Conservation (phyloP, 495 filamentous ascomycete genomes). For the Neurospora sp. region DNA sequence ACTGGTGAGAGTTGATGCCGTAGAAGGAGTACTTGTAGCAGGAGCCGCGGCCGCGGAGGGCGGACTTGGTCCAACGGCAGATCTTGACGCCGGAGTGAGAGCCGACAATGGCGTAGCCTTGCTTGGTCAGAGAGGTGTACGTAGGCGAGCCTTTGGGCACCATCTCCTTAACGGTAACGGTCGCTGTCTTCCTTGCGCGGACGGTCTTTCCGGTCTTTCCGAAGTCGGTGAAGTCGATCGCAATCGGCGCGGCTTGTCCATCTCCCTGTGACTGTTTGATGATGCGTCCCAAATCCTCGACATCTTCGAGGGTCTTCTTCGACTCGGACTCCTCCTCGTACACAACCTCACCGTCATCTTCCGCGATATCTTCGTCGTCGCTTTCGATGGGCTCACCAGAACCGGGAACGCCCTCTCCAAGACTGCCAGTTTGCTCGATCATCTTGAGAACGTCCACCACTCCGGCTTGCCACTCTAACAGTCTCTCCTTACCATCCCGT, state of each 20-base stretch:
- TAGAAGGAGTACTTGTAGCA: conserved; percentile 98
- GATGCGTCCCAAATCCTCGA: conserved; percentile 73
- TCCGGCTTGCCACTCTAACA: conserved; percentile 70
- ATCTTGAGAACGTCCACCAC: conserved; percentile 62
- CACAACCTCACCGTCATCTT: conserved; percentile 50
- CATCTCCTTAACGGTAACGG: conserved; percentile 67
- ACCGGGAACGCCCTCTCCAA: conserved; percentile 71
- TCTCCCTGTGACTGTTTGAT: conserved; percentile 40
- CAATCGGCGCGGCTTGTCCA: conserved; percentile 41
- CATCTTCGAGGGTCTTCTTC: conserved; percentile 50
- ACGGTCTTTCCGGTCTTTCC: conserved; percentile 29
- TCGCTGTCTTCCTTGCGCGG: conserved; percentile 31
- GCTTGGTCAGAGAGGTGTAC: conserved; percentile 78
- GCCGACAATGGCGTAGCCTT: conserved; percentile 91
- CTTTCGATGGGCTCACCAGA: conserved; percentile 79
- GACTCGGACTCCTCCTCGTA: conserved; percentile 33
- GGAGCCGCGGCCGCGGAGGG: conserved; percentile 85
- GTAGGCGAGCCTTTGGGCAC: conserved; percentile 84
- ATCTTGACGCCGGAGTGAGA: conserved; percentile 96
- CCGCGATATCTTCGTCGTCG: conserved; percentile 56
- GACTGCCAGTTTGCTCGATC: conserved; percentile 44
- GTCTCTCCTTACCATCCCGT: conserved; percentile 48
- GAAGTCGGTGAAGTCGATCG: conserved; percentile 78
- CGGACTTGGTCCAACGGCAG: conserved; percentile 96
- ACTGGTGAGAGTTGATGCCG: conserved; percentile 87